phyloP scores from a whole-genome alignment of 2,329 filamentous ascomycete species.

The Curvularia spicifera region DNA sequence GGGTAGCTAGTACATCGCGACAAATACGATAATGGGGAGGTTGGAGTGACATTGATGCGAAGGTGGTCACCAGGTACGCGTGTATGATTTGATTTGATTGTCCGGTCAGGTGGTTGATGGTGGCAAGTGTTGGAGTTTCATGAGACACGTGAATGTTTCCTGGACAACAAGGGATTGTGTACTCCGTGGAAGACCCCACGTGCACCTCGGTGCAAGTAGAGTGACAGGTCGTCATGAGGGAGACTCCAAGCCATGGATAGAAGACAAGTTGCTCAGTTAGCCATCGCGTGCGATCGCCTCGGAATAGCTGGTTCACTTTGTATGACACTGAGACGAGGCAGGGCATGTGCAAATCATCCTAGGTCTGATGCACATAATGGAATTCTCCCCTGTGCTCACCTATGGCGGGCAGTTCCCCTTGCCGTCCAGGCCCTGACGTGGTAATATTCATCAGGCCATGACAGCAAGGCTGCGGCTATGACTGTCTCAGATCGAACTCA shows the following conservation, averaged over 20 bases:
- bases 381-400: not conserved
- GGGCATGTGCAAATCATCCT: not conserved
- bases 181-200: not conserved
- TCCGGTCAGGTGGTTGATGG: not conserved
- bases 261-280: not conserved
- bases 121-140: not conserved
- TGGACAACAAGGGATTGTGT: not conserved
- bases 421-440: not conserved
- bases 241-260: not conserved
- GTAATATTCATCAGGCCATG: not conserved
- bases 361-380: not conserved
- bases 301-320: not conserved
- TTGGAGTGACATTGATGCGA: not conserved
- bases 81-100: not conserved
- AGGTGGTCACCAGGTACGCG: not conserved
- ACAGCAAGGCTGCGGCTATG: not conserved
- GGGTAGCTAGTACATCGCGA: constrained; percentile 5
- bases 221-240: not conserved
- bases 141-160: not conserved
- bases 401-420: not conserved
- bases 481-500: constrained; percentile 1
- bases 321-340: not conserved
- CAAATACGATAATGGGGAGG: not conserved
- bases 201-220: not conserved
- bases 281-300: not conserved